Evolutionary conservation across 345 rosid genomes (phyloP).

Genomic region (Rubroshorea leprosula): DNA sequence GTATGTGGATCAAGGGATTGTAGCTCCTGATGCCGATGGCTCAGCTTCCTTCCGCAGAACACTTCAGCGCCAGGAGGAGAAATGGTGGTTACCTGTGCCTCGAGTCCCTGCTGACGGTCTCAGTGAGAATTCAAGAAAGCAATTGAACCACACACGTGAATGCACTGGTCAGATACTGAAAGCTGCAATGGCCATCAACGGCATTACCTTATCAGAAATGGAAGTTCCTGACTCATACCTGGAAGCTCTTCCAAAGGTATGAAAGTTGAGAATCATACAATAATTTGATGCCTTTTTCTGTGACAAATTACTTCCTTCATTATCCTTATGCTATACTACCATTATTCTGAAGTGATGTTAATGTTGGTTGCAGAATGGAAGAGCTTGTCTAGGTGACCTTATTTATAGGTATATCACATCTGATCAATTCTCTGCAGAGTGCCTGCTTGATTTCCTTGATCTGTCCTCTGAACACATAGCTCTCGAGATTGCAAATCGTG

Average conservation of each 20-base stretch:
- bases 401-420: conserved; percentile 76
- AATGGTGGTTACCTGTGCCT: conserved; percentile 99
- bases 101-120: conserved; percentile 83
- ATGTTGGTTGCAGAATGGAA: conserved; percentile 62
- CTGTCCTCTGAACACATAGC: conserved; percentile 82
- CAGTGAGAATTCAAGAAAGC: conserved; percentile 67
- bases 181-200: conserved; percentile 95
- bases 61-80: conserved; percentile 87
- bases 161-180: conserved; percentile 81
- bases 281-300: no score
- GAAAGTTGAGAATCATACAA: background rate
- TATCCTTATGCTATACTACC: background rate
- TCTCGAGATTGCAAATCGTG: conserved; percentile 85
- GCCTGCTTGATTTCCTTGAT: conserved; percentile 85
- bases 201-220: conserved; percentile 65
- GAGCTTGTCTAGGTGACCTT: conserved; percentile 77
- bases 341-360: conserved; percentile 1
- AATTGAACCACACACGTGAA: conserved; percentile 67
- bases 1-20: conserved; percentile 94
- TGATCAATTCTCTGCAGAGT: conserved; percentile 75
- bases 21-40: conserved; percentile 71
- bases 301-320: no score
- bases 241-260: conserved; percentile 88
- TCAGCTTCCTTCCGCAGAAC: conserved; percentile 75
- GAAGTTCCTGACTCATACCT: conserved; percentile 85